phyloP scores from a whole-genome alignment of 441 rosid genomes.

The Populus tomentosa region DNA sequence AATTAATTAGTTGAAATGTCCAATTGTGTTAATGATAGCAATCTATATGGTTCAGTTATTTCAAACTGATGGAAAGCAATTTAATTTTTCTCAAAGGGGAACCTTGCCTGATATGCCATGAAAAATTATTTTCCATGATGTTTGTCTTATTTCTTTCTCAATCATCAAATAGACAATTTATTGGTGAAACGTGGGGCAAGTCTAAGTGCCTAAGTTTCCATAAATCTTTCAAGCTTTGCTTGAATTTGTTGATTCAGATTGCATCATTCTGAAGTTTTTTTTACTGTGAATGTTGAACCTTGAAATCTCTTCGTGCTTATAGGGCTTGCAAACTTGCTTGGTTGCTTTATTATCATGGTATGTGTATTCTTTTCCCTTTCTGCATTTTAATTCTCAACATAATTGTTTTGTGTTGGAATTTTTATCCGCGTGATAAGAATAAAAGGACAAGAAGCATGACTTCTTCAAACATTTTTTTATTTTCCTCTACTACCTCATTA shows the following conservation, averaged over 20 bases:
- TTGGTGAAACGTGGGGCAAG: neutral
- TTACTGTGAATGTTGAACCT: conserved; percentile 23
- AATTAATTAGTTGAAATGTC: neutral
- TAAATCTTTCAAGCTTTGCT: neutral
- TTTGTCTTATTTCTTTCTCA: neutral
- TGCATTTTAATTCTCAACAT: neutral
- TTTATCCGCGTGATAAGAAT: neutral
- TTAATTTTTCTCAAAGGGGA: neutral
- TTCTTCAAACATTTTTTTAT: neutral
- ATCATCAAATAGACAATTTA: neutral
- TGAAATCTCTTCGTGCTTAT: conserved; percentile 30
- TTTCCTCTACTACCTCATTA: neutral
- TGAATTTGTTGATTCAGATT: conserved; percentile 2
- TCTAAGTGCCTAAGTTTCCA: neutral
- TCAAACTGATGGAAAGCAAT: neutral
- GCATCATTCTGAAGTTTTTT: conserved; percentile 3
- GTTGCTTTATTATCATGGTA: conserved; percentile 91
- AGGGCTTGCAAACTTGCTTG: conserved; percentile 97
- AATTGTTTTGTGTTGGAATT: neutral
- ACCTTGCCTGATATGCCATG: neutral
- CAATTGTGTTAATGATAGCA: neutral
- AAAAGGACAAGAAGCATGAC: neutral
- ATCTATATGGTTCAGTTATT: neutral
- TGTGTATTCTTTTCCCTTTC: conserved; percentile 13
- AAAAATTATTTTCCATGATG: neutral